phyloP scores from a whole-genome alignment of 257 asterid species.

The Solanum gracilifrons region DNA sequence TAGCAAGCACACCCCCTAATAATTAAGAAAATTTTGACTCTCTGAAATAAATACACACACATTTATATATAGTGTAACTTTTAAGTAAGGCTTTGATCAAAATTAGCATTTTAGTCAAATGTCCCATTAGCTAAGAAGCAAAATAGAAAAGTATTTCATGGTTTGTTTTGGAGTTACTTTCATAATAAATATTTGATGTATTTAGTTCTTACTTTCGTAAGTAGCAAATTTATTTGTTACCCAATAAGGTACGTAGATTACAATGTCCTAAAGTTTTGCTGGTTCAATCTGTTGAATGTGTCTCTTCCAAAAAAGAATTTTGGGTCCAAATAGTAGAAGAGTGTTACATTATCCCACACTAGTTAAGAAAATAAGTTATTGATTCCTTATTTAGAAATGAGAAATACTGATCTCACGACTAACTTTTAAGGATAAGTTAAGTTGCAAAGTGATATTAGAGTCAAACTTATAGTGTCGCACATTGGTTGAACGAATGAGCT shows the following conservation, averaged over 20 bases:
- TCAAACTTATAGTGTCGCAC: accelerated
- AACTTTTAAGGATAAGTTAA: neutral
- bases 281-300: neutral
- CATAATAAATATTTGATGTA: neutral
- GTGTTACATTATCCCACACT: neutral
- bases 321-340: neutral
- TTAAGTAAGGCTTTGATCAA: neutral
- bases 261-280: neutral
- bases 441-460: neutral
- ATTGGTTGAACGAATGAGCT: neutral
- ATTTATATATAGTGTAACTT: neutral
- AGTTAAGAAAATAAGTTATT: neutral
- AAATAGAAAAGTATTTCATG: neutral
- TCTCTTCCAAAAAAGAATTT: neutral
- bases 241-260: neutral
- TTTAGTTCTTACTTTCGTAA: neutral
- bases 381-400: neutral
- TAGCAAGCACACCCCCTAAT: neutral
- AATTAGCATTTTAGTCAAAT: neutral
- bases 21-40: neutral
- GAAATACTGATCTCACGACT: neutral
- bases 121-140: neutral
- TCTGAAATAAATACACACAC: neutral
- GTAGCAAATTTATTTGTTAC: neutral
- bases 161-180: neutral